Evolutionary conservation across 371 early-diverging fungal genomes (phyloP).

Genomic region (Apophysomyces elegans): DNA sequence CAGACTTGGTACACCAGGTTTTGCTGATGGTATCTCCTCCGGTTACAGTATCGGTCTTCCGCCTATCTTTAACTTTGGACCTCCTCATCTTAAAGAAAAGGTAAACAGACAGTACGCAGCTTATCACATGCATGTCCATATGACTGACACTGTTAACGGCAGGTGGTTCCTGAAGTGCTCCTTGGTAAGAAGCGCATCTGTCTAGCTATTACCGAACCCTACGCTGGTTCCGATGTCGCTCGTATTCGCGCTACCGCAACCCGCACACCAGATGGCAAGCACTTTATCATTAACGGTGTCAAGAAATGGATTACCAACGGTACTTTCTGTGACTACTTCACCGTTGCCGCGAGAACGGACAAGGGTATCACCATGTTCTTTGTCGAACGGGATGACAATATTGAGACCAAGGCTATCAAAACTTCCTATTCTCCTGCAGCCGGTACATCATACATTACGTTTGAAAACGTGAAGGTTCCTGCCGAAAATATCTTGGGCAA

Average conservation of each 20-base stretch:
- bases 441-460: constrained; percentile 59
- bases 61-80: constrained; percentile 74
- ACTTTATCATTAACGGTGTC: constrained; percentile 74
- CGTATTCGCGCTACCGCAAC: constrained; percentile 70
- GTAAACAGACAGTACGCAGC: constrained; percentile 7
- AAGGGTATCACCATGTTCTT: constrained; percentile 69
- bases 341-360: constrained; percentile 67
- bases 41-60: constrained; percentile 57
- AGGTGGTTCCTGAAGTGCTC: constrained; percentile 73
- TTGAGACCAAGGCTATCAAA: constrained; percentile 64
- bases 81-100: constrained; percentile 55
- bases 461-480: constrained; percentile 73
- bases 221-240: constrained; percentile 67
- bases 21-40: constrained; percentile 51
- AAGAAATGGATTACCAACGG: constrained; percentile 81
- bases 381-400: constrained; percentile 60
- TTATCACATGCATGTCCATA: constrained; percentile 55
- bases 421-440: constrained; percentile 67
- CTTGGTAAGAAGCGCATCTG: constrained; percentile 81
- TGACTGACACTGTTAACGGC: constrained; percentile 60
- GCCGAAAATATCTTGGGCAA: constrained; percentile 75
- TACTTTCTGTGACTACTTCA: constrained; percentile 61
- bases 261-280: constrained; percentile 71
- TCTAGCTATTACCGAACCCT: constrained; percentile 70
- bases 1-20: constrained; percentile 82